Conservation (phyloP, 306 rosid species). For the Lathyrus oleraceus region DNA sequence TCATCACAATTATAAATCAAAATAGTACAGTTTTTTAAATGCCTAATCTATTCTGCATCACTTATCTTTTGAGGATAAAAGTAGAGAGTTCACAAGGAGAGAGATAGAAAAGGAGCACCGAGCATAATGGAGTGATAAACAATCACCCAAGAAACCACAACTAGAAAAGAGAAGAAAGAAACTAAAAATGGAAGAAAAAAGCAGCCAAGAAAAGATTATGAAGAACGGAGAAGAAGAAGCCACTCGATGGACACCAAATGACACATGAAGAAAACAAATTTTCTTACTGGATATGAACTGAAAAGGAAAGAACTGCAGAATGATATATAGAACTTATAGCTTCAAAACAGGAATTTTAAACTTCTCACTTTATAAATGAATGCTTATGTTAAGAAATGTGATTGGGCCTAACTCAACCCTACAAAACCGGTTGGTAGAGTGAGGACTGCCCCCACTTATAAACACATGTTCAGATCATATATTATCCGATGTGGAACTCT, state of each 20-base stretch:
- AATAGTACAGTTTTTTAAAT: neutral
- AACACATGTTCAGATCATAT: too few species aligned
- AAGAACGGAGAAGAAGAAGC: slow-evolving; percentile 1
- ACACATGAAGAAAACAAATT: neutral
- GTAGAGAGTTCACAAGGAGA: neutral
- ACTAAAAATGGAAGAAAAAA: neutral
- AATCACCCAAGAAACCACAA: slow-evolving; percentile 4
- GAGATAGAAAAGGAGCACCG: neutral
- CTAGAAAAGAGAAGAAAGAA: neutral
- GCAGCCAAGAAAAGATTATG: neutral
- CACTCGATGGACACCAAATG: neutral
- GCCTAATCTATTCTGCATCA: slow-evolving; percentile 2
- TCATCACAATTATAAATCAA: slow-evolving; percentile 1
- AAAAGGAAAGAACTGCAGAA: neutral
- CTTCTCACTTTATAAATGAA: slow-evolving; percentile 1
- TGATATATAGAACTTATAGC: neutral
- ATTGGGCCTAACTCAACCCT: too few species aligned
- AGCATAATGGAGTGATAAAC: neutral
- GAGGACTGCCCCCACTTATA: too few species aligned
- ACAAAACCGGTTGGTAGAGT: too few species aligned
- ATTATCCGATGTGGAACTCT: too few species aligned
- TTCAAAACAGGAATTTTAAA: neutral
- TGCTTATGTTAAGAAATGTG: too few species aligned
- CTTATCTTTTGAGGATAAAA: slow-evolving; percentile 4
- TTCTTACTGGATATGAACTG: neutral